Base-by-base conservation (phyloP, 163 green algal species). In the Chlamydomonas reinhardtii region DNA sequence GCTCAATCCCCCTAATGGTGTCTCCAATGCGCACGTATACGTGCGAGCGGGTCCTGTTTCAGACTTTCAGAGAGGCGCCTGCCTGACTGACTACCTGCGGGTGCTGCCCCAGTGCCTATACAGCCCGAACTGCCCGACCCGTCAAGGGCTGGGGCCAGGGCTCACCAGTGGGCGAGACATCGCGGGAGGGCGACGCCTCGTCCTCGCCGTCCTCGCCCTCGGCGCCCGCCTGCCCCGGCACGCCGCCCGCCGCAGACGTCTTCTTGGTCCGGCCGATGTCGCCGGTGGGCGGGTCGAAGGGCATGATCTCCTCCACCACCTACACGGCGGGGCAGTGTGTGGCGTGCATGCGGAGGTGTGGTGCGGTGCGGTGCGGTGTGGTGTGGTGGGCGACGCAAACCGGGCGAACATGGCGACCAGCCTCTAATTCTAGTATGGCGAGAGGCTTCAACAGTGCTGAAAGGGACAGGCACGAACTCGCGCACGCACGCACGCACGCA, bases 221-320 rank as follows among this genome's bases (percentile, higher is more conserved):
- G 17, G 24, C 34, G n/a, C 24, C 59, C n/a, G 20, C 74, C 5
- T 59, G 54, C 16, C 17, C 34, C 34, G n/a, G 27, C 20, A 22
- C 76, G 6, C 22, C 35, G 20, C 19, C 59, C 76, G 76, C 61
- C 37, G 35, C 73, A 2, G n/a, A 11, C 52, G 25, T 17, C 73
- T 27, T 70, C 24, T 37, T 39, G 61, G 14, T 6, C 19, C 62
- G 27, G 5, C 24, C 29, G 62, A 29, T 14, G 62, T 29, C 24
- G 17, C 24, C 59, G 14, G 17, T 14, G 62, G 77, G 77, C 48
- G 77, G 65, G 43, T 84, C 77, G 66, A 84, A 84, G 39, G 77
- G 77, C 43, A 84, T 68, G 2, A 84, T 69, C 2, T 52, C 77
- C 4, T 84, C 77, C 48, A 61, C 65, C 19, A 54, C 22, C 77